Evolutionary conservation across 192 early-diverging fungal genomes (phyloP).

Genomic region (Rhizophagus sp.): DNA sequence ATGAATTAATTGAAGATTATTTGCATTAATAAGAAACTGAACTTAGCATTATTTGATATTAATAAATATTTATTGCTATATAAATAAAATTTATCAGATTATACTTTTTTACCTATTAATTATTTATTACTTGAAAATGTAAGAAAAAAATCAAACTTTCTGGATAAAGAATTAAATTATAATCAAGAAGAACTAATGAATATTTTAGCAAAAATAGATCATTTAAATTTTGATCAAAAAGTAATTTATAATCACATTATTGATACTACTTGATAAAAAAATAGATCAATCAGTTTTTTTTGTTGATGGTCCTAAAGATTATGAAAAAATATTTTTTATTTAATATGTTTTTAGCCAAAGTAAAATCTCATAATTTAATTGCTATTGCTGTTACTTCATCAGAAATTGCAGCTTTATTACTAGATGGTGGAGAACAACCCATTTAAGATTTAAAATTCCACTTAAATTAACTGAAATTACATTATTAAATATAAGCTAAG

Average conservation of each 20-base stretch:
- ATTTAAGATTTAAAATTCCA: conserved; percentile 42
- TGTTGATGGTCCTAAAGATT: no score
- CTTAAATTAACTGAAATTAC: conserved; percentile 19
- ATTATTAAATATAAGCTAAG: conserved; percentile 32
- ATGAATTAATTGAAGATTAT: conserved; percentile 26
- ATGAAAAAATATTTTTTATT: conserved; percentile 8
- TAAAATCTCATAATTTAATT: neutral
- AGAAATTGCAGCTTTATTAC: conserved; percentile 35
- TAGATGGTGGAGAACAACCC: conserved; percentile 36
- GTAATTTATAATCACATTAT: neutral
- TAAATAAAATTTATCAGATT: neutral
- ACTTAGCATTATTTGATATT: neutral
- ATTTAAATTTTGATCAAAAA: conserved; percentile 6
- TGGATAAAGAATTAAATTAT: neutral
- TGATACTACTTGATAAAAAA: no score
- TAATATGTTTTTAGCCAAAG: conserved; percentile 27
- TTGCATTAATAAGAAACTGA: no score
- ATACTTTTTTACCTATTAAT: no score
- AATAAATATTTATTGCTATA: neutral
- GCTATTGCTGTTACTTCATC: conserved; percentile 35
- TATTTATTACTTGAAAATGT: no score
- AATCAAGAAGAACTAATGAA: neutral
- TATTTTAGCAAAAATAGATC: neutral
- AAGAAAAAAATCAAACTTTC: no score
- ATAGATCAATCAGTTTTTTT: no score